Base-by-base conservation (phyloP, 768 basidiomycete species). In the Agaricus blazei region DNA sequence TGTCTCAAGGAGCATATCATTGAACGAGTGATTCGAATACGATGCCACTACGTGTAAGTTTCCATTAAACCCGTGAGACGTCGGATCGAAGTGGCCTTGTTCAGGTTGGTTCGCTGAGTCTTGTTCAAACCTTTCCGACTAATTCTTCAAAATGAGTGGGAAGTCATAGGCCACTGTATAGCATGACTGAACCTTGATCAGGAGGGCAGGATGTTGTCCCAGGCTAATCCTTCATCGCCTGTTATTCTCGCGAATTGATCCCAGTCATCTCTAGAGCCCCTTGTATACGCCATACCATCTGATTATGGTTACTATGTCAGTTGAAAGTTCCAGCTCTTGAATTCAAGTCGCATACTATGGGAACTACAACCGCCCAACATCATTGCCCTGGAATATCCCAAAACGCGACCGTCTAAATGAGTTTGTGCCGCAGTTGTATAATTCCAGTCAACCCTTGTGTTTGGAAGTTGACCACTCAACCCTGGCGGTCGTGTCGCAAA, bases 181-280 rank as follows among this genome's bases (percentile, higher is more conserved):
- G 3, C 5, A 8, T 1, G 26, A 27, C 9, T 60, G 27, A 15
- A 52, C 59, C 43, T 58, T 52, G 19, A 51, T 55, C 28, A 58
- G 37, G 51, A 49, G 34, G 44, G 66, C 14, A 65, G 53, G 9
- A 72, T 58, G 4, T 54, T 59, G 9, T 70, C 59, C 71, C 72
- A 72, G 5, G 64, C 65, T 67, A 69, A 72, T 1, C 65, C 65
- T 1, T 54, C 41, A 50, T 71, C 70, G 12, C 63, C 62, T 3
- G 65, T 64, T 2, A 68, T 54, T n/a, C 36, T 45, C 9, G 69
- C 68, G 56, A 61, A 68, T 11, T 63, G 55, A 49, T 70, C 59
- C 42, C 54, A 61, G 24, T 61, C 60, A 31, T 51, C 51, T 19
- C 48, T 58, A 29, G 52, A 58, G 4, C 61, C 52, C 27, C 57